Percentiles rank a stretch among this genome's conserved stretches.
phyloP scores from a whole-genome alignment of 805 yeast genomes.

The Yamadazyma nakazawae region DNA sequence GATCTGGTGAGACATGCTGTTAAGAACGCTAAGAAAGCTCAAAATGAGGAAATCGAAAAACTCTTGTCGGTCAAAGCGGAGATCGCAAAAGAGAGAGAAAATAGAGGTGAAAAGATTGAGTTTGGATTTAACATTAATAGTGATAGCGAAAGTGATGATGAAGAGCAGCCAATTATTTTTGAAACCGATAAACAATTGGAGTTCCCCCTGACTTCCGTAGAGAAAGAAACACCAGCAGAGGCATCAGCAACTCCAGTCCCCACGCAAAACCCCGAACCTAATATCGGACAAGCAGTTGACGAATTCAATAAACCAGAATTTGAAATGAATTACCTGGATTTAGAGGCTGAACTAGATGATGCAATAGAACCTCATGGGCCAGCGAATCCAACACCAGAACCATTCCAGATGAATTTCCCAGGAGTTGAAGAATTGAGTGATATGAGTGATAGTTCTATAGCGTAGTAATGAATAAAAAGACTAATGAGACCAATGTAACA shows the following conservation, averaged over 20 bases:
- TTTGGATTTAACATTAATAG: conserved; percentile 14
- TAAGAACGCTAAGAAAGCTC: conserved; percentile 21
- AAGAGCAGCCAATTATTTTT: conserved; percentile 10
- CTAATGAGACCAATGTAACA: neutral
- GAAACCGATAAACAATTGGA: conserved; percentile 2
- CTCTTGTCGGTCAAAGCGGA: conserved; percentile 10
- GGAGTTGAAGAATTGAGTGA: conserved; percentile 4
- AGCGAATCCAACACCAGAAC: no score
- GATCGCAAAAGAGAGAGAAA: conserved; percentile 3
- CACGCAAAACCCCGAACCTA: neutral
- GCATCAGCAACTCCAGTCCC: neutral
- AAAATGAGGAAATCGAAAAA: conserved; percentile 11
- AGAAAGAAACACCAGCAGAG: neutral
- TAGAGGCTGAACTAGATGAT: no score
- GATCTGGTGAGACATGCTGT: conserved; percentile 31
- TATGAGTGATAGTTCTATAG: conserved; percentile 4
- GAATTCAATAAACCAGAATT: no score
- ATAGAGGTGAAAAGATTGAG: conserved; percentile 13
- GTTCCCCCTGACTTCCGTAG: neutral
- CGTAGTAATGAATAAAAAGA: neutral
- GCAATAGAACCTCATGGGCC: no score
- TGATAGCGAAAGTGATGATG: conserved; percentile 15
- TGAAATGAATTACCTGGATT: no score
- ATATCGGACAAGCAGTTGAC: neutral
- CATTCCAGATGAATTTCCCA: neutral